A percentile compares a stretch with the other conserved stretches of the same genome.
Evolutionary conservation across 2,329 filamentous ascomycete genomes (phyloP).

Genomic region (Alternaria sp.): DNA sequence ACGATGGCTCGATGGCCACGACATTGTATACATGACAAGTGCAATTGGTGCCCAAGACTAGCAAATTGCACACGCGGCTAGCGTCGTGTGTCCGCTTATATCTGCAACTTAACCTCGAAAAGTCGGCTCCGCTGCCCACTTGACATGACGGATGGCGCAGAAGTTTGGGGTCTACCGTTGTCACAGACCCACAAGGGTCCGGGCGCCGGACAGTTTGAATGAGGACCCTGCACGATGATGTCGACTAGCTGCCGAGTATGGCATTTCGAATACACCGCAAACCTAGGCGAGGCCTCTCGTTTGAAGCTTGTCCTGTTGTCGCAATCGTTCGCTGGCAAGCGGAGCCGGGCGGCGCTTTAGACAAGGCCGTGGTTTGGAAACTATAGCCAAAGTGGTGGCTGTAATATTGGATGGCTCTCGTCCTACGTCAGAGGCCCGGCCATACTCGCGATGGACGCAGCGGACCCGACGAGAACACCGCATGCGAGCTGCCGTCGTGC

Average conservation of each 20-base stretch:
- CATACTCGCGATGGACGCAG: constrained; percentile 10
- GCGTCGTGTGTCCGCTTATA: constrained; percentile 14
- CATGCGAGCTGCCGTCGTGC: constrained; percentile 10
- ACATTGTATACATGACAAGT: constrained; percentile 11
- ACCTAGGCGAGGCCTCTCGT: background rate
- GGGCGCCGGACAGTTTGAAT: constrained; percentile 11
- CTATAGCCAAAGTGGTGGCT: constrained; percentile 3
- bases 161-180: constrained; percentile 10
- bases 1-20: background rate
- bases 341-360: constrained; percentile 1
- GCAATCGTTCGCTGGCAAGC: constrained; percentile 10
- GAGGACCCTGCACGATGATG: constrained; percentile 25
- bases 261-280: constrained; percentile 6
- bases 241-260: constrained; percentile 17
- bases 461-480: background rate
- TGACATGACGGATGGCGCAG: constrained; percentile 28
- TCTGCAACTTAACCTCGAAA: background rate
- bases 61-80: constrained; percentile 24
- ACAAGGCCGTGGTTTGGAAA: constrained; percentile 1
- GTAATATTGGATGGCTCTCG: constrained; percentile 9
- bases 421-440: constrained; percentile 31
- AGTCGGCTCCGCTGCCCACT: constrained; percentile 17
- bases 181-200: constrained; percentile 21
- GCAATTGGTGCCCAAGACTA: constrained; percentile 12
- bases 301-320: background rate